Conservation (phyloP, 805 yeast genomes). For the Zygosaccharomyces gambellarensis region DNA sequence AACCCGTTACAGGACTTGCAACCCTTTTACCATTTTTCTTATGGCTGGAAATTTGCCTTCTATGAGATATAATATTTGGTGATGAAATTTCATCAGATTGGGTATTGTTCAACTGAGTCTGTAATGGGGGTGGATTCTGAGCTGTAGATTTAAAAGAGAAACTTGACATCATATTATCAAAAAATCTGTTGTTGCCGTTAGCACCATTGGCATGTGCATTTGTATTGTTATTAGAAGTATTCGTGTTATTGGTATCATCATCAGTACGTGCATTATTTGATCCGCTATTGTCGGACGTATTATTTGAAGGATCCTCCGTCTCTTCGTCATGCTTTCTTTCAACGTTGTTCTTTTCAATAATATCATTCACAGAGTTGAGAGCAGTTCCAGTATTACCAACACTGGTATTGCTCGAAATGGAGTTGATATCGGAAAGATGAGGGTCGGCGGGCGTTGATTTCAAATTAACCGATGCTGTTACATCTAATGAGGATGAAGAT, state of each 20-base stretch:
- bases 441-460: conserved; percentile 32
- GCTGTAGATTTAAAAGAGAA: conserved; percentile 16
- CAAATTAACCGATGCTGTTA: conserved; percentile 14
- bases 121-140: conserved; percentile 1
- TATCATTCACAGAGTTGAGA: conserved; percentile 19
- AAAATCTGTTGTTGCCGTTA: conserved; percentile 12
- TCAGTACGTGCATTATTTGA: not conserved
- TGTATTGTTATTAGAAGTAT: not conserved
- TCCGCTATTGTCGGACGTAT: not conserved
- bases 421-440: conserved; percentile 24
- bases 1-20: not conserved
- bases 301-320: not conserved
- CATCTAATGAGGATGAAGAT: conserved; percentile 14
- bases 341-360: conserved; percentile 12
- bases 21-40: conserved; percentile 8
- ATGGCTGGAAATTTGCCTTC: conserved; percentile 24
- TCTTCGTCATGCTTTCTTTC: not conserved
- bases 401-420: conserved; percentile 19
- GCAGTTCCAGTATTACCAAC: conserved; percentile 15
- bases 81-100: conserved; percentile 10
- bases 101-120: conserved; percentile 1
- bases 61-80: conserved; percentile 32
- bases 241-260: not conserved
- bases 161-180: conserved; percentile 23
- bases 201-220: not conserved